Base-by-base conservation (phyloP, 1,284 basidiomycete species). In the Rhodotorula sp. region DNA sequence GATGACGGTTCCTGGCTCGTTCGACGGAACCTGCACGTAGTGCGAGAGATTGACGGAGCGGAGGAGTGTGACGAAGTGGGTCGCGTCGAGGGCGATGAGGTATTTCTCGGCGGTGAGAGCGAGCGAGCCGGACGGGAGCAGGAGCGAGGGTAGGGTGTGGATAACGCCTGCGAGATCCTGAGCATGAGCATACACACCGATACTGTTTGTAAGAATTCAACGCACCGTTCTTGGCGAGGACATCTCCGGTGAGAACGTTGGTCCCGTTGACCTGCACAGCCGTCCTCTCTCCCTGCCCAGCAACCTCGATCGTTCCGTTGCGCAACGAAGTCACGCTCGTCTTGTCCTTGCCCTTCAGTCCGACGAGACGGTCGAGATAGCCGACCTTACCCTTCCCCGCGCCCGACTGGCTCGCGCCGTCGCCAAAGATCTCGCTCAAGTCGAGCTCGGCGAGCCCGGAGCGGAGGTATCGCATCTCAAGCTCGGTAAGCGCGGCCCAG, bases 61-160 rank as follows among this genome's bases (percentile, higher is more conserved):
- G 52, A 97, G 84, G 46, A 97, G 84, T 4, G 90, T 90, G 60
- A 99, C 92, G 80, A 99, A 98, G 45, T 87, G 86, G 0, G 91
- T 91, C 80, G 94, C 97, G 78, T 97, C 93, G 70, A 97, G 86
- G 0, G 91, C 87, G 34, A 96, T 85, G 9, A 97, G 87, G 73
- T 89, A 93, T 82, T 99, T 98, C 83, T 99, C 96, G 9, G 94
- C 90, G 2, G 92, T 96, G 57, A 96, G 83, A 74, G 87, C 85
- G 58, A 99, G 87, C 46, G 90, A 85, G 13, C 87, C 88, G 0
- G 87, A 85, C 1, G 93, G 91, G 19, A 97, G 81, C 19, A 99
- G 87, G 34, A 99, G 86, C 19, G 87, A 86, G 14, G 91, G 91
- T 54, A 99, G 86, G 57, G 94, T 87, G 81, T 99, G 97, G 27